Conservation (phyloP, 495 filamentous ascomycete genomes). For the Hyaloscypha hepaticicola region DNA sequence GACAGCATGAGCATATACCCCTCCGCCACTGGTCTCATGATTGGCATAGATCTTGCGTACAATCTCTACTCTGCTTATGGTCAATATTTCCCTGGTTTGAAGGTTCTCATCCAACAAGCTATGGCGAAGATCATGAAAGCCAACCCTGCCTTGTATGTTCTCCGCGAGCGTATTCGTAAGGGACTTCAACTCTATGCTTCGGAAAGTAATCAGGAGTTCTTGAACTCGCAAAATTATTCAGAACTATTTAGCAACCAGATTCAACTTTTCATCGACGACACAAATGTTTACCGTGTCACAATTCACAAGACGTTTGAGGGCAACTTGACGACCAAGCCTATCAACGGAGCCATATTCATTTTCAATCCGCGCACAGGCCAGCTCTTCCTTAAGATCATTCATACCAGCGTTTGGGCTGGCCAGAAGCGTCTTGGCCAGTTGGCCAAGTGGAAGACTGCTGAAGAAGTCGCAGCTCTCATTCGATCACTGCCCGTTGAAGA, state of each 20-base stretch:
- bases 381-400: conserved; percentile 98
- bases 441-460: conserved; percentile 99
- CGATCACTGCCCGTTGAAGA: conserved; percentile 96
- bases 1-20: conserved; percentile 99
- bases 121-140: conserved; percentile 99
- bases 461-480: conserved; percentile 98
- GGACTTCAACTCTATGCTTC: conserved; percentile 98
- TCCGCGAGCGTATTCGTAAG: conserved; percentile 97
- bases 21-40: conserved; percentile 96
- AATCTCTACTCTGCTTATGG: conserved; percentile 98
- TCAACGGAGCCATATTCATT: conserved; percentile 99
- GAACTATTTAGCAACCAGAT: conserved; percentile 99
- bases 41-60: conserved; percentile 96
- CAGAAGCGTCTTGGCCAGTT: conserved; percentile 99
- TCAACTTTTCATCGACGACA: conserved; percentile 99
- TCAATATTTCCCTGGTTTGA: conserved; percentile 97
- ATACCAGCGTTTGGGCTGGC: conserved; percentile 98
- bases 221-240: conserved; percentile 99
- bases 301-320: conserved; percentile 99
- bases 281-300: conserved; percentile 98
- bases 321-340: conserved; percentile 98
- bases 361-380: conserved; percentile 99
- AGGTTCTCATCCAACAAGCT: conserved; percentile 93
- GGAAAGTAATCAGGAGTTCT: conserved; percentile 98
- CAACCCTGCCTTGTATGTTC: conserved; percentile 93